These are phyloP conservation scores for Pythium vanterpoolii DNA, from an alignment of 352 stramenopile genomes.

Conservation along the genomic window DNA sequence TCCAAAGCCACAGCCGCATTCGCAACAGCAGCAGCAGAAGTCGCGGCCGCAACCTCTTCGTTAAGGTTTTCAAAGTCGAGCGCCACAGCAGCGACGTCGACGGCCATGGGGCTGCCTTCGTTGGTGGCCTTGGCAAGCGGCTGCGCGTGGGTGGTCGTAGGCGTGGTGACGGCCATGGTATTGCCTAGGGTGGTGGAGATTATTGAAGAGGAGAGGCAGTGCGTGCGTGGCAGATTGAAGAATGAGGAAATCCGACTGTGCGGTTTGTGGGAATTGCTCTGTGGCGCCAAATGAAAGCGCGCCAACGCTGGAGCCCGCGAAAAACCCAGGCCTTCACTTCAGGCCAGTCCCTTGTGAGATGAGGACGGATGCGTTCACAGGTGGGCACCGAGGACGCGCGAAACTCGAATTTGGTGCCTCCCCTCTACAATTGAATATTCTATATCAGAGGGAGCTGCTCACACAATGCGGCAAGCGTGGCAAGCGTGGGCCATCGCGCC, in stretches of 20 bases:
- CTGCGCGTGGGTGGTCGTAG: constrained; percentile 10
- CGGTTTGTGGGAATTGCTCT: neutral
- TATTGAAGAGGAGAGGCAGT: neutral
- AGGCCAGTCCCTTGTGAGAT: no score
- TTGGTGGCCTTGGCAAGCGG: constrained; percentile 6
- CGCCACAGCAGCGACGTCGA: constrained; percentile 8
- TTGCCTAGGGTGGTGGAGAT: no score
- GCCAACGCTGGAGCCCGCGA: constrained; percentile 21
- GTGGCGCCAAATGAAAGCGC: constrained; percentile 23
- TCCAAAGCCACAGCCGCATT: neutral
- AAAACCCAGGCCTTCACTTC: neutral
- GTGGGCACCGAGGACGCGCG: neutral
- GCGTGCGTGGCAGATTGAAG: constrained; percentile 17
- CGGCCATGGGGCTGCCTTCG: constrained; percentile 21
- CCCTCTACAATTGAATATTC: neutral
- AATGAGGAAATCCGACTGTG: constrained; percentile 1
- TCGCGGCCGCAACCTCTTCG: constrained; percentile 9
- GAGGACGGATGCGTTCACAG: neutral
- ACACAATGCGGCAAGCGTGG: neutral
- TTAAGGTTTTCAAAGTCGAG: constrained; percentile 27
- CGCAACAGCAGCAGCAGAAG: constrained; percentile 1
- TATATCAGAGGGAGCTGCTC: neutral
- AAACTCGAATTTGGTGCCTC: constrained; percentile 5
- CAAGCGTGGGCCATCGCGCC: constrained; percentile 12
- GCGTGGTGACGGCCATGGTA: constrained; percentile 13